Conservation (phyloP, 2,329 filamentous ascomycete species). For the Curvularia lunata region DNA sequence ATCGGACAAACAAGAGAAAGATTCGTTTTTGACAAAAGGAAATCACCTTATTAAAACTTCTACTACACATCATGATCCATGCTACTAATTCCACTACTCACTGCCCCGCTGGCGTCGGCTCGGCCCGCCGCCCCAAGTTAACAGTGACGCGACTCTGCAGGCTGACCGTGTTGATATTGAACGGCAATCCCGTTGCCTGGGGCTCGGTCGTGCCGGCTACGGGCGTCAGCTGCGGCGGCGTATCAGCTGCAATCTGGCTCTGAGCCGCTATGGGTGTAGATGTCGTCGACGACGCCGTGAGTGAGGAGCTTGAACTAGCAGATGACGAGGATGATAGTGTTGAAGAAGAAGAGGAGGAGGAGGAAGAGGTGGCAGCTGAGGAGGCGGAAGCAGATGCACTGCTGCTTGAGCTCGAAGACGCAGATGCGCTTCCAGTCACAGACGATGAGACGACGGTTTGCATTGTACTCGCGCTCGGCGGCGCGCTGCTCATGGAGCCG, state of each 20-base stretch:
- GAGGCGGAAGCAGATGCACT: conserved; percentile 10
- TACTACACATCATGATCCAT: neutral
- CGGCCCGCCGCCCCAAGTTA: conserved; percentile 37
- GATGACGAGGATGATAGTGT: neutral
- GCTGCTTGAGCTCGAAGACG: neutral
- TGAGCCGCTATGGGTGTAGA: conserved; percentile 25
- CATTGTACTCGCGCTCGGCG: conserved; percentile 26
- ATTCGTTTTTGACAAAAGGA: neutral
- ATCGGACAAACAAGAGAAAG: neutral
- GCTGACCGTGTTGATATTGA: conserved; percentile 44
- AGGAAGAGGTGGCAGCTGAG: neutral
- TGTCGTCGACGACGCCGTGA: conserved; percentile 6
- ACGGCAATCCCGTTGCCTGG: conserved; percentile 32
- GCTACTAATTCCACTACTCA: conserved; percentile 18
- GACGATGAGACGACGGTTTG: conserved; percentile 31
- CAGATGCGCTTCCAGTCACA: conserved; percentile 26
- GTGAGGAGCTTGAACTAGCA: conserved; percentile 8
- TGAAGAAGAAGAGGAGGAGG: neutral
- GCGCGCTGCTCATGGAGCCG: conserved; percentile 21
- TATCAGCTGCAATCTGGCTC: conserved; percentile 30
- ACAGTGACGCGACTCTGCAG: conserved; percentile 47
- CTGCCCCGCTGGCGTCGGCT: conserved; percentile 27
- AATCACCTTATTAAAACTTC: neutral
- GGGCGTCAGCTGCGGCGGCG: conserved; percentile 18
- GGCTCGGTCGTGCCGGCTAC: conserved; percentile 16